These are phyloP conservation scores for Kodamaea neixiangensis DNA, from an alignment of 805 yeast species.

Conservation along the genomic window DNA sequence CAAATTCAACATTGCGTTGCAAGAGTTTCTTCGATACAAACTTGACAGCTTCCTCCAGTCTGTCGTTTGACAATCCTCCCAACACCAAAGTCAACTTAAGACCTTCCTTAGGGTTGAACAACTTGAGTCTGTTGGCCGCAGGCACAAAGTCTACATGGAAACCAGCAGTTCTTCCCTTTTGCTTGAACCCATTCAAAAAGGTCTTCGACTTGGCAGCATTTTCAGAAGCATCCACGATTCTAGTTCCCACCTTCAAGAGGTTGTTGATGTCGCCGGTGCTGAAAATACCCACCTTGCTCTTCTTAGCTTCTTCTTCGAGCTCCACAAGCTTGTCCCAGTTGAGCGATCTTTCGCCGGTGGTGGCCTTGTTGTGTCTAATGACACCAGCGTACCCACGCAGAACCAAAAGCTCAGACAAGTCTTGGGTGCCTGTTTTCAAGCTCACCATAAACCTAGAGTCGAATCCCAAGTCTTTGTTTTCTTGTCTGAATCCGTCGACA, in stretches of 20 bases:
- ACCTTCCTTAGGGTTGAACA: constrained; percentile 71
- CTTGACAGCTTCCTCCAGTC: constrained; percentile 50
- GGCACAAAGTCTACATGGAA: constrained; percentile 69
- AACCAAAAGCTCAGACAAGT: constrained; percentile 63
- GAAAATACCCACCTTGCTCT: constrained; percentile 61
- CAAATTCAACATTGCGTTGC: constrained; percentile 75
- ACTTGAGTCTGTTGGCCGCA: constrained; percentile 65
- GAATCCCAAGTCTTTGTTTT: constrained; percentile 52
- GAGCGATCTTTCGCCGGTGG: constrained; percentile 62
- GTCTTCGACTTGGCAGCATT: constrained; percentile 70
- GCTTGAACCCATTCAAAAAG: constrained; percentile 66
- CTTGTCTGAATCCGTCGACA: constrained; percentile 66
- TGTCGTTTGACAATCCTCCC: constrained; percentile 63
- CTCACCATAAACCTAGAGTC: constrained; percentile 71
- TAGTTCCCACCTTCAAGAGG: constrained; percentile 54
- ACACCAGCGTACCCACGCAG: constrained; percentile 75
- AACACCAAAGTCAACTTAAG: constrained; percentile 67
- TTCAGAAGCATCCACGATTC: constrained; percentile 81
- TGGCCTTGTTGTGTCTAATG: constrained; percentile 73
- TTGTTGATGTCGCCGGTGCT: constrained; percentile 44
- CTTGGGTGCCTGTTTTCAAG: constrained; percentile 52
- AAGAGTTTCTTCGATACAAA: constrained; percentile 54
- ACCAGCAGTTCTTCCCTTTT: constrained; percentile 64
- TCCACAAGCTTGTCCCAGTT: constrained; percentile 79
- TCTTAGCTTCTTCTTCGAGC: constrained; percentile 61